Percentiles rank a stretch among this genome's conserved stretches.
Conservation (phyloP, 257 asterid species). For the Verbascum thapsus region DNA sequence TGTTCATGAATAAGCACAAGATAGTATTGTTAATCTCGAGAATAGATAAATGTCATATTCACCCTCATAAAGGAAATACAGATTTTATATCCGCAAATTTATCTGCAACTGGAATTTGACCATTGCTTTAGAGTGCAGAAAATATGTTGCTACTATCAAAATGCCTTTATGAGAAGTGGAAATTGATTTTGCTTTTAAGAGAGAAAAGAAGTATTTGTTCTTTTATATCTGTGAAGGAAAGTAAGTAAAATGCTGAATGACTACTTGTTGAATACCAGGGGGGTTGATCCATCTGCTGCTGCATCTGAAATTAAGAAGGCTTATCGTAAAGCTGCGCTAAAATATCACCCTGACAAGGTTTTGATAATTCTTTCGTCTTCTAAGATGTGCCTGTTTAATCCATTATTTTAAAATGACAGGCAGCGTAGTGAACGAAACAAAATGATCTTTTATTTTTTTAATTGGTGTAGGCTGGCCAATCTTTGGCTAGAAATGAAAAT, state of each 20-base stretch:
- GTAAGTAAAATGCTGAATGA: neutral
- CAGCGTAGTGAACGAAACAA: constrained; percentile 18
- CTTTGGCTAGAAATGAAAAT: constrained; percentile 74
- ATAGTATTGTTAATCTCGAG: no score
- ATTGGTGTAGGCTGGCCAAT: constrained; percentile 74
- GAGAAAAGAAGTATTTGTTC: no score
- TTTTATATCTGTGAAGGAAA: constrained; percentile 1
- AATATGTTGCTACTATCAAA: no score
- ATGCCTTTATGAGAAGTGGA: no score
- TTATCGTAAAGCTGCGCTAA: constrained; percentile 91
- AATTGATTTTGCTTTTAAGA: no score
- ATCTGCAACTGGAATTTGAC: no score
- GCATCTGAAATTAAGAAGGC: constrained; percentile 90
- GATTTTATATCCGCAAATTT: no score
- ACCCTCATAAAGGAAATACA: no score
- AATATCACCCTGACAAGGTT: constrained; percentile 98
- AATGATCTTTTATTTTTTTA: neutral
- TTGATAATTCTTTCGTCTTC: constrained; percentile 26
- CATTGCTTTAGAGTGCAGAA: no score
- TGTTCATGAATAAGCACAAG: no score
- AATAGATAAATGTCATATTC: no score
- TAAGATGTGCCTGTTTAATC: constrained; percentile 10
- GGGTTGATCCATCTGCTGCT: constrained; percentile 81
- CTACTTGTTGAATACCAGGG: constrained; percentile 61
- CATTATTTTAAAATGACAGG: constrained; percentile 6